These are phyloP conservation scores for Exophiala viscosa DNA, from an alignment of 2,329 filamentous ascomycete species.

Conservation along the genomic window DNA sequence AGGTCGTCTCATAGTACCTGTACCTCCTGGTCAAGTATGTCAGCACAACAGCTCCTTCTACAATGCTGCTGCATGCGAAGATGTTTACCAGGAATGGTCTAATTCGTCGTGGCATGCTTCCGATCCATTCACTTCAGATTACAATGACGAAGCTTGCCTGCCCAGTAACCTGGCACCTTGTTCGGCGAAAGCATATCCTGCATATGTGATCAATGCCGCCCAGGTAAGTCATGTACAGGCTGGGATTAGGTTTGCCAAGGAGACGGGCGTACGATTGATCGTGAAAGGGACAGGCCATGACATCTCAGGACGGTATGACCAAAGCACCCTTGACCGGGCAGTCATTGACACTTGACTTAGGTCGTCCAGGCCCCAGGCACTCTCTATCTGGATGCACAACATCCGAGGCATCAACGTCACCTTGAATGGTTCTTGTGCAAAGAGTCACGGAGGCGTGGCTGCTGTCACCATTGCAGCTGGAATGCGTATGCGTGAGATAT, in stretches of 20 bases:
- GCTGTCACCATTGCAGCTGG: constrained; percentile 57
- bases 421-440: constrained; percentile 11
- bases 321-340: neutral
- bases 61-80: constrained; percentile 34
- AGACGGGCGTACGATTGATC: constrained; percentile 40
- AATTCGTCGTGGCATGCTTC: constrained; percentile 37
- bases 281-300: constrained; percentile 59
- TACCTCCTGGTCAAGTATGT: constrained; percentile 47
- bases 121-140: constrained; percentile 43
- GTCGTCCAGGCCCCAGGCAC: constrained; percentile 39
- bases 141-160: constrained; percentile 51
- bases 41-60: constrained; percentile 36
- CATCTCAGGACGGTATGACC: constrained; percentile 23
- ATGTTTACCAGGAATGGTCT: constrained; percentile 33
- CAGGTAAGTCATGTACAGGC: constrained; percentile 35
- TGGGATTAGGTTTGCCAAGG: constrained; percentile 37
- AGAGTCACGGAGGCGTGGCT: constrained; percentile 18
- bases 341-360: constrained; percentile 39
- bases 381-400: constrained; percentile 37
- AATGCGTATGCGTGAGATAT: constrained; percentile 52
- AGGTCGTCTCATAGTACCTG: constrained; percentile 35
- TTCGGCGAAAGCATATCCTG: constrained; percentile 33
- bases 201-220: constrained; percentile 37
- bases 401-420: constrained; percentile 15
- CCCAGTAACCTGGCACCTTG: constrained; percentile 33